Evolutionary conservation across 2,329 filamentous ascomycete genomes (phyloP), one percentile per base, ranked within the genome.

Genomic region (Diaporthe vaccinii): DNA sequence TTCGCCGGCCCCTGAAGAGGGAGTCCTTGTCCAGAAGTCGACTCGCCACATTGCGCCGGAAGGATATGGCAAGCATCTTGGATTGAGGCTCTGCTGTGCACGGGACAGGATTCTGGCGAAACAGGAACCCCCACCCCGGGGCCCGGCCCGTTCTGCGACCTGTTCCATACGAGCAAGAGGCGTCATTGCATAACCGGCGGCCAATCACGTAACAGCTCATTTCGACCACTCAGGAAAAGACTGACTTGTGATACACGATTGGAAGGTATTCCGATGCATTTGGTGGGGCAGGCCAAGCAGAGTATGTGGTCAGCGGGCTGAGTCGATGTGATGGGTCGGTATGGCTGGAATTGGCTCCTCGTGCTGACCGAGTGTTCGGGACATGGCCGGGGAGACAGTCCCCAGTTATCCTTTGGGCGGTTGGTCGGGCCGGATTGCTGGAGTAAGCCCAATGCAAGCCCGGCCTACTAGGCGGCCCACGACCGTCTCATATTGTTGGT

Each of bases 121-220:
- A 20, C 62, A 39, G 25, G 3, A 25, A 49, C 44, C 44, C 44
- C 44, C 44, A 22, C 62, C 3, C 25, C 5, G 44, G 12, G 12
- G 62, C n/a, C n/a, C 65, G 34, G 49, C 65, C 65, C 36, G 49
- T 68, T 53, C 46, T 67, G 62, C 65, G 65, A 34, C 34, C 65
- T 55, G 14, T 41, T 31, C 65, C 49, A 31, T 22, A 25, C 15
- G 36, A 17, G 20, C 5, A 36, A 41, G 51, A 28, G n/a, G 46
- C 49, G 65, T 22, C 49, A 55, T 28, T 39, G 20, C 31, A 69
- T 20, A n/a, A 31, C 15, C 2, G 8, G 17, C n/a, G 9, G 34
- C 46, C 49, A 39, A 69, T 69, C 49, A 55, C 10, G 15, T 28
- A 55, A n/a, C n/a, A 28, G 15, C 14, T 14, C 6, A 31, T 41